Percentiles rank a stretch among this genome's conserved stretches.
phyloP scores from a whole-genome alignment of 164 flowering plant genomes.

The Santalum album region DNA sequence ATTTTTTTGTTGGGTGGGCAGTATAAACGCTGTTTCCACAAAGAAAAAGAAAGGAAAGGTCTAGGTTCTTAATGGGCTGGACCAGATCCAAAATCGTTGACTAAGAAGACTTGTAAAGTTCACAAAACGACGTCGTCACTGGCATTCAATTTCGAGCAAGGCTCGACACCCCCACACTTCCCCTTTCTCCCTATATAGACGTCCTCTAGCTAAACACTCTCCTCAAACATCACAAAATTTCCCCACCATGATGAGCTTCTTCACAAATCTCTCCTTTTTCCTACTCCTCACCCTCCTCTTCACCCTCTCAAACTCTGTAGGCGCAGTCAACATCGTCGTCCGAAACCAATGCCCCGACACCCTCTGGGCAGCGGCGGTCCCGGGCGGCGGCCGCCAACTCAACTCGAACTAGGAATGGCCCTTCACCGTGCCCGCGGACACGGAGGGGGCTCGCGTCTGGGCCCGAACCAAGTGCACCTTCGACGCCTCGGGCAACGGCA shows the following conservation, averaged over 20 bases:
- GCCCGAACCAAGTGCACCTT: slow-evolving; percentile 26
- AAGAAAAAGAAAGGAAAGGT: too few relatives aligned
- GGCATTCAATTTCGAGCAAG: too few relatives aligned
- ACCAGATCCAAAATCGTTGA: too few relatives aligned
- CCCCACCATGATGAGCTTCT: too few relatives aligned
- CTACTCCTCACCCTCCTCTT: neutral
- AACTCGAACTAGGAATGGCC: slow-evolving; percentile 10
- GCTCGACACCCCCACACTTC: too few relatives aligned
- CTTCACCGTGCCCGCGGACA: slow-evolving; percentile 17
- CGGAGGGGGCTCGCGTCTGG: slow-evolving; percentile 25
- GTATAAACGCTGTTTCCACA: too few relatives aligned
- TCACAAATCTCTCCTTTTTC: too few relatives aligned
- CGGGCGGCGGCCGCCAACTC: slow-evolving; percentile 22
- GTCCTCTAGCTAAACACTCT: neutral
- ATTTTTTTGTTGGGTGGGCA: too few relatives aligned
- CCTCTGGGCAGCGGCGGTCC: slow-evolving; percentile 12
- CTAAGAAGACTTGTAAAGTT: too few relatives aligned
- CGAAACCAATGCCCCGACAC: slow-evolving; percentile 19
- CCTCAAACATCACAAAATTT: neutral
- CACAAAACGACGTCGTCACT: too few relatives aligned
- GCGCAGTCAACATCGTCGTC: slow-evolving; percentile 20
- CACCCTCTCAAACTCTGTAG: neutral
- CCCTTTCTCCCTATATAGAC: too few relatives aligned
- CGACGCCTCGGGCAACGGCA: slow-evolving; percentile 22
- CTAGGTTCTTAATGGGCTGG: too few relatives aligned